These are phyloP conservation scores for Lactifluus volemus DNA, from an alignment of 768 basidiomycete genomes.

Conservation along the genomic window DNA sequence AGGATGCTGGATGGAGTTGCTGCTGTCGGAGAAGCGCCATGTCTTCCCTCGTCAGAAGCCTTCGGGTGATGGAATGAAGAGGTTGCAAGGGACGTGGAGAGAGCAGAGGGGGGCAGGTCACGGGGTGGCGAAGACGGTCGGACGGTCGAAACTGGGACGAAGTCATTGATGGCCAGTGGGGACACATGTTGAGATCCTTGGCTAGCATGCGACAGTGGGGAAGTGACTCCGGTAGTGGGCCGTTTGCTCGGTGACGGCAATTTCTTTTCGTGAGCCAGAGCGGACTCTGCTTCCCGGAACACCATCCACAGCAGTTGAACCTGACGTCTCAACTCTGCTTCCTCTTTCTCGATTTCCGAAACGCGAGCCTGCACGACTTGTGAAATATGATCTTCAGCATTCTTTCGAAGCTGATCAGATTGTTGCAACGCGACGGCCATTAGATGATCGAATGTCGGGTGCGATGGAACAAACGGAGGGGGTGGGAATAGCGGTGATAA, in stretches of 20 bases:
- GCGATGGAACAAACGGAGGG: slow-evolving; percentile 67
- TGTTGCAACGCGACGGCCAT: slow-evolving; percentile 45
- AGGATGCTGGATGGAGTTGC: slow-evolving; percentile 4
- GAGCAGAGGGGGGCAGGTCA: slow-evolving; percentile 39
- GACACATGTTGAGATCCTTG: slow-evolving; percentile 11
- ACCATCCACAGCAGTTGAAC: slow-evolving; percentile 57
- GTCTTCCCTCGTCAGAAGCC: slow-evolving; percentile 23
- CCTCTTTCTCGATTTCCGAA: slow-evolving; percentile 46
- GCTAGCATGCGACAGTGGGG: neutral
- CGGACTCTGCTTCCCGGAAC: slow-evolving; percentile 41
- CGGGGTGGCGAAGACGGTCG: slow-evolving; percentile 33
- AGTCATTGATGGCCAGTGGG: slow-evolving; percentile 41
- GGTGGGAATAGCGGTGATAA: slow-evolving; percentile 61
- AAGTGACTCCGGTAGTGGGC: neutral
- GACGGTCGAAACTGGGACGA: slow-evolving; percentile 41
- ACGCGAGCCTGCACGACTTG: slow-evolving; percentile 45
- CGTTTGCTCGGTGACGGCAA: slow-evolving; percentile 15
- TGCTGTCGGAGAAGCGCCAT: slow-evolving; percentile 12
- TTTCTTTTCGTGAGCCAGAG: slow-evolving; percentile 34
- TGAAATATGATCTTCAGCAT: slow-evolving; percentile 51
- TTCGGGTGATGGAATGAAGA: slow-evolving; percentile 49
- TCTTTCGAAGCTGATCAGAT: slow-evolving; percentile 45
- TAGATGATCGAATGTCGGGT: slow-evolving; percentile 61
- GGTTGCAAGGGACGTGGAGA: slow-evolving; percentile 62
- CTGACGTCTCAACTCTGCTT: slow-evolving; percentile 44